Evolutionary conservation across 169 alveolate species (phyloP).

Genomic region (Plasmodium vivax): DNA sequence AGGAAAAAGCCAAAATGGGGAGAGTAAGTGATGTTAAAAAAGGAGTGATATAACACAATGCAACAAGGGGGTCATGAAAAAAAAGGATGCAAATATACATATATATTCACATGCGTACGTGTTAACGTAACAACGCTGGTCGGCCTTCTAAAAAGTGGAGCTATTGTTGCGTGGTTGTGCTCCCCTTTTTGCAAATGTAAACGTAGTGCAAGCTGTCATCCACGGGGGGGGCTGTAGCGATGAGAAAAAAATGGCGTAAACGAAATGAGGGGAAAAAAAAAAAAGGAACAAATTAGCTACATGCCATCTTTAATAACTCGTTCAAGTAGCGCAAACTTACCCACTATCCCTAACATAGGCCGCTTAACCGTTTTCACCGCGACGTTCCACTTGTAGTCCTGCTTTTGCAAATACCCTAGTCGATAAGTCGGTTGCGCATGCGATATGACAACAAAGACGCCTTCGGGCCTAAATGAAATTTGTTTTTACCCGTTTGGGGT

Average conservation of each 20-base stretch:
- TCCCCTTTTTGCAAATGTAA: slow-evolving; percentile 60
- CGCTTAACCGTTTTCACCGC: slow-evolving; percentile 65
- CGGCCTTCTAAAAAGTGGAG: neutral
- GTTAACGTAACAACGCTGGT: neutral
- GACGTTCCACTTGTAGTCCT: slow-evolving; percentile 59
- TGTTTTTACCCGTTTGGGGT: neutral
- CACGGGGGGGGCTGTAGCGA: slow-evolving; percentile 56
- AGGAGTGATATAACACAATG: neutral
- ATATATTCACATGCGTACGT: neutral
- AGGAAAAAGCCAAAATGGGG: neutral
- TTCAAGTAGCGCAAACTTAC: slow-evolving; percentile 10
- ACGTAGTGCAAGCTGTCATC: slow-evolving; percentile 70
- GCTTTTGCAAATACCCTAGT: slow-evolving; percentile 69
- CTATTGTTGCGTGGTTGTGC: slow-evolving; percentile 18
- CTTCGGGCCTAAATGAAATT: slow-evolving; percentile 39
- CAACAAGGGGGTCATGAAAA: neutral
- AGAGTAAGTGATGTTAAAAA: neutral
- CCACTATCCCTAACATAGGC: slow-evolving; percentile 71
- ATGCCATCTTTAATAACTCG: neutral
- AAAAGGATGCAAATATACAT: neutral
- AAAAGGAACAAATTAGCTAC: neutral
- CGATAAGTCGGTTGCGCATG: slow-evolving; percentile 74
- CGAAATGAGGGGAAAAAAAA: neutral
- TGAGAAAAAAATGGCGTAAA: neutral
- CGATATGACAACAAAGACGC: slow-evolving; percentile 61